Base-by-base conservation (phyloP, 2,329 filamentous ascomycete species). In the Fusarium concolor region DNA sequence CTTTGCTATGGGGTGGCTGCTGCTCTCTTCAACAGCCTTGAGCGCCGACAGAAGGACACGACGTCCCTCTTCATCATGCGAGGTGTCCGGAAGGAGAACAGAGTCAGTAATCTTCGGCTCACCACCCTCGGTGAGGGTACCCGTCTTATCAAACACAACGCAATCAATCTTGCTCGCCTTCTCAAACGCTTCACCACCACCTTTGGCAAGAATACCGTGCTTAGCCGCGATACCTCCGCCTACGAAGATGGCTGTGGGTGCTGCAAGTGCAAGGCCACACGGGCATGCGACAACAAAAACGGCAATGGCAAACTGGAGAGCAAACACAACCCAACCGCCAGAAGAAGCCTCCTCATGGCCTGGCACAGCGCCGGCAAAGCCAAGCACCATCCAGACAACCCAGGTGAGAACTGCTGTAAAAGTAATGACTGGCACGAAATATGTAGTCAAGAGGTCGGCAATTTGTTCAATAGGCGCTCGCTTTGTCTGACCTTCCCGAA, bases 221-320 rank as follows among this genome's bases (percentile, higher is more conserved):
- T 91, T 90, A 9, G 93, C 93, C 4, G 93, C 93, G 18, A 96
- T 81, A 2, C 92, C 92, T 35, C 91, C 90, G 4, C 92, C 93
- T 11, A 96, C 92, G 68, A 95, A 95, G 33, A 96, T 87, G 53
- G 93, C 93, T 0, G 93, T 96, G 2, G 93, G 93, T 0, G 92
- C 92, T n/a, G 93, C 93, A 10, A 96, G 87, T 2, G 90, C 93
- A 15, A 96, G 85, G 3, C 93, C 93, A 73, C 93, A 96, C 3
- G 93, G 93, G 74, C 93, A 96, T 4, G 93, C 92, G 28, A 96
- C 90, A 33, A 96, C 92, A 70, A 96, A 96, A 14, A 96, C 92
- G 9, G 93, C 88, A 71, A 96, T 95, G 17, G 93, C 91, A 72
- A 95, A 96, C 66, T 92, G 89, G 43, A 96, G 84, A 4, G 91